Base-by-base conservation (phyloP, 2,329 filamentous ascomycete genomes). In the Plenodomus tracheiphilus region DNA sequence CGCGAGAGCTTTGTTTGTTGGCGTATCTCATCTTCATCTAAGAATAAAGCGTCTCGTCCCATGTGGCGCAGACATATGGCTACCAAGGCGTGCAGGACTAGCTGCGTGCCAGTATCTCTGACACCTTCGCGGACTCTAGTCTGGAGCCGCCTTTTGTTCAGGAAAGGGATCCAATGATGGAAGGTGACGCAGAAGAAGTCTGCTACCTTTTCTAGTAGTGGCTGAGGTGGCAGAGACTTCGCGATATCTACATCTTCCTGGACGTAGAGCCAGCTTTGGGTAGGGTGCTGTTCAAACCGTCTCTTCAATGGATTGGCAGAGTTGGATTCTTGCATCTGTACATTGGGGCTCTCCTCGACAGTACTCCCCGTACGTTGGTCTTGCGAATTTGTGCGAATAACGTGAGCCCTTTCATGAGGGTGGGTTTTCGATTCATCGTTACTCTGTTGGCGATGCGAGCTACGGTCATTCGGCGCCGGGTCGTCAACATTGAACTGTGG, bases 141-240 rank as follows among this genome's bases (percentile, higher is more conserved):
- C 22, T 61, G 64, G 2, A 70, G 53, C n/a, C 65, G 48, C 20
- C 63, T 42, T 43, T 70, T 70, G 49, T 70, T 66, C 1, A 69
- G 45, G 25, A 66, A 68, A 1, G 67, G 67, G 8, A 70, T 66
- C 67, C 67, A 70, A 38, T 70, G 67, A 48, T 70, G 67, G n/a
- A 69, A 69, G 0, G 67, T 66, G 9, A 56, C 47, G 21, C 62
- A 69, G 25, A 68, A 70, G 35, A 64, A 69, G 21, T 69, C 62
- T 2, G 55, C 62, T 7, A 69, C 44, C 35, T 63, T 67, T 32
- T 60, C 28, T 1, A 70, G 53, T 8, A 68, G 39, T 17, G 56
- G 51, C 39, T 66, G 64, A 11, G 58, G 38, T 15, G 67, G 67
- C 19, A 70, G 34, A 18, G 68, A 53, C 11, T 65, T 58, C 6